phyloP scores from a whole-genome alignment of 1,139 yeast genomes.

The Komagataea norvegica region DNA sequence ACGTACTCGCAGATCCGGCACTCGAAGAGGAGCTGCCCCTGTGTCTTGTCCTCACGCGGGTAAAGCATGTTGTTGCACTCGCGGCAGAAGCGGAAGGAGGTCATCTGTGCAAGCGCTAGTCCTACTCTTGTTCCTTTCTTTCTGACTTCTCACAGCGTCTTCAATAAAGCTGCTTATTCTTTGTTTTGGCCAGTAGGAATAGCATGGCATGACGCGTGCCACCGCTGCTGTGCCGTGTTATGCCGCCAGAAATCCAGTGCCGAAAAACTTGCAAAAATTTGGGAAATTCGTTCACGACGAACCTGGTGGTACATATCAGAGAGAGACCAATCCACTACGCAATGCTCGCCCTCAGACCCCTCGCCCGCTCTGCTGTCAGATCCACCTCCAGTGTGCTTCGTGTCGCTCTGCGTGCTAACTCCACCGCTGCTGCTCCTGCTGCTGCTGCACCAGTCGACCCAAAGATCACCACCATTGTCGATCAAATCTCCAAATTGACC shows the following conservation, averaged over 20 bases:
- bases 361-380: slow-evolving; percentile 23
- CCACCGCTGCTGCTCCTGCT: slow-evolving; percentile 40
- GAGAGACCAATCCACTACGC: neutral
- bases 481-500: slow-evolving; percentile 83
- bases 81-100: slow-evolving; percentile 88
- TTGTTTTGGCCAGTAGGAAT: too few relatives aligned
- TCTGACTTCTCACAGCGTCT: too few relatives aligned
- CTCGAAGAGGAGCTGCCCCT: slow-evolving; percentile 70
- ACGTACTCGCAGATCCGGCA: slow-evolving; percentile 95
- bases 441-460: slow-evolving; percentile 66
- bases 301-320: too few relatives aligned
- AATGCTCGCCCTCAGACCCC: slow-evolving; percentile 23
- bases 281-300: neutral
- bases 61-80: slow-evolving; percentile 97
- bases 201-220: too few relatives aligned
- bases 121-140: too few relatives aligned
- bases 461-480: slow-evolving; percentile 82
- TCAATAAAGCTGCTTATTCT: too few relatives aligned
- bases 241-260: too few relatives aligned
- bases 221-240: too few relatives aligned
- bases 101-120: slow-evolving; percentile 41
- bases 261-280: slow-evolving; percentile 3
- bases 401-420: slow-evolving; percentile 42
- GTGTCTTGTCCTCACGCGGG: slow-evolving; percentile 88
- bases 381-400: slow-evolving; percentile 9